Percentiles rank a stretch among this genome's conserved stretches.
phyloP scores from a whole-genome alignment of 2,329 filamentous ascomycete genomes.

The Diaporthe sp. region DNA sequence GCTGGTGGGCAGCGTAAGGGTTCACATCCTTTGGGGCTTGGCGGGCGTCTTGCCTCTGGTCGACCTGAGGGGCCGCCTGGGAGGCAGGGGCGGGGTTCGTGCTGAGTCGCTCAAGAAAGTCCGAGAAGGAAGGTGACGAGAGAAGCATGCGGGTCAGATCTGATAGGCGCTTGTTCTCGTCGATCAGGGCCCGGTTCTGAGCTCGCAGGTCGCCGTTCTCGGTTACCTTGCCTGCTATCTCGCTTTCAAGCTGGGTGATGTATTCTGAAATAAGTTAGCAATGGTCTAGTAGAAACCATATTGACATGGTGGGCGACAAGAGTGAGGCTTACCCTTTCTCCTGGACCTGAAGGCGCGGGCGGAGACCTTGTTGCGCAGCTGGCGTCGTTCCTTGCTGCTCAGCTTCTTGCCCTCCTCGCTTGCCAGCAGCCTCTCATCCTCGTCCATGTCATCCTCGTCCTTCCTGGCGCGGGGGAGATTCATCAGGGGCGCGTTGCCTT shows the following conservation, averaged over 20 bases:
- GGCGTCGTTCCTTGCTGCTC: constrained; percentile 96
- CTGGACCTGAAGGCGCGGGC: constrained; percentile 97
- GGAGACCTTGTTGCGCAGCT: constrained; percentile 99
- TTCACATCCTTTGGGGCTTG: constrained; percentile 77
- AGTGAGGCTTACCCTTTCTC: constrained; percentile 84
- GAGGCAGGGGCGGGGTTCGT: constrained; percentile 66
- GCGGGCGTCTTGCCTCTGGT: constrained; percentile 53
- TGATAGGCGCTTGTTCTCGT: constrained; percentile 86
- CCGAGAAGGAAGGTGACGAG: constrained; percentile 84
- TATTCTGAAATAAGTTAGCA: constrained; percentile 83
- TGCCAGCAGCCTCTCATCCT: constrained; percentile 89
- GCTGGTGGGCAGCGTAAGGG: constrained; percentile 69
- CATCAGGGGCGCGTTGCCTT: constrained; percentile 63
- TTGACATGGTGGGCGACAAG: not conserved
- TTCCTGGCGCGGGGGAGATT: constrained; percentile 85
- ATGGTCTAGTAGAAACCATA: not conserved
- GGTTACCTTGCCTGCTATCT: constrained; percentile 86
- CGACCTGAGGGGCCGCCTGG: constrained; percentile 53
- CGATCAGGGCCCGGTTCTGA: constrained; percentile 84
- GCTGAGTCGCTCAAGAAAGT: constrained; percentile 81
- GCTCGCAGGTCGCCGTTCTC: constrained; percentile 85
- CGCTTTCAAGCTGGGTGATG: constrained; percentile 92
- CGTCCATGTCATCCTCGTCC: constrained; percentile 98
- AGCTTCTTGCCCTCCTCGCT: constrained; percentile 99
- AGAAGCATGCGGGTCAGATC: constrained; percentile 87